phyloP scores from a whole-genome alignment of 495 filamentous ascomycete genomes.

The Penicillium taxi region DNA sequence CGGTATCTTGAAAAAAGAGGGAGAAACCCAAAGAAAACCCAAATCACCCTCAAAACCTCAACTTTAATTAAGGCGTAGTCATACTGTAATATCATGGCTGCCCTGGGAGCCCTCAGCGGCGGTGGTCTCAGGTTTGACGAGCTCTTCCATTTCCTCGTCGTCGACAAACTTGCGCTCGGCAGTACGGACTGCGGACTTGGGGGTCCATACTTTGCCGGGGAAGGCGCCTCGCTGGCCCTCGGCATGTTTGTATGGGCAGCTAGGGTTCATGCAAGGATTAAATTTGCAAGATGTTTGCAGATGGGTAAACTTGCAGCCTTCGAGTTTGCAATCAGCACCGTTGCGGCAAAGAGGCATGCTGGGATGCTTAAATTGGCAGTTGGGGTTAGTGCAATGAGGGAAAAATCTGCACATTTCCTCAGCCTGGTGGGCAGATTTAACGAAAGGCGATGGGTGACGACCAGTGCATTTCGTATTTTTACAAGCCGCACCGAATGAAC shows the following conservation, averaged over 20 bases:
- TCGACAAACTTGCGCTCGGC: conserved; percentile 89
- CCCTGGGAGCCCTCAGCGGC: conserved; percentile 20
- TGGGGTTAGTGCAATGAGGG: conserved; percentile 82
- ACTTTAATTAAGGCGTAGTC: conserved; percentile 17
- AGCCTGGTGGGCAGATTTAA: conserved; percentile 63
- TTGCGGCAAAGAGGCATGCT: conserved; percentile 79
- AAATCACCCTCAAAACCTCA: no score
- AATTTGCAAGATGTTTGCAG: conserved; percentile 75
- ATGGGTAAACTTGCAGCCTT: conserved; percentile 88
- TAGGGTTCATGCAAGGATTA: conserved; percentile 79
- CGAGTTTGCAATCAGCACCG: conserved; percentile 77
- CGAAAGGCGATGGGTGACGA: conserved; percentile 85
- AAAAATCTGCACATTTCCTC: conserved; percentile 91
- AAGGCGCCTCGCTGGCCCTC: conserved; percentile 79
- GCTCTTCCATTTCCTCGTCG: conserved; percentile 62
- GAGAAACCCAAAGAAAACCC: not conserved
- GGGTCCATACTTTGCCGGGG: conserved; percentile 85
- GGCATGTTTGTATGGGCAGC: conserved; percentile 81
- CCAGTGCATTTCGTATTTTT: conserved; percentile 91
- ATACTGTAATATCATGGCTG: conserved; percentile 35
- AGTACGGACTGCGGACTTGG: conserved; percentile 56
- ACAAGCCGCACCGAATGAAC: conserved; percentile 81
- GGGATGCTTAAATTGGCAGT: conserved; percentile 82
- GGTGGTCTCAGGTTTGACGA: conserved; percentile 61
- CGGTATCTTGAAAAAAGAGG: not conserved